Evolutionary conservation across 192 early-diverging fungal genomes (phyloP), one percentile per base, ranked within the genome.

Genomic region (Coemansia sp.): DNA sequence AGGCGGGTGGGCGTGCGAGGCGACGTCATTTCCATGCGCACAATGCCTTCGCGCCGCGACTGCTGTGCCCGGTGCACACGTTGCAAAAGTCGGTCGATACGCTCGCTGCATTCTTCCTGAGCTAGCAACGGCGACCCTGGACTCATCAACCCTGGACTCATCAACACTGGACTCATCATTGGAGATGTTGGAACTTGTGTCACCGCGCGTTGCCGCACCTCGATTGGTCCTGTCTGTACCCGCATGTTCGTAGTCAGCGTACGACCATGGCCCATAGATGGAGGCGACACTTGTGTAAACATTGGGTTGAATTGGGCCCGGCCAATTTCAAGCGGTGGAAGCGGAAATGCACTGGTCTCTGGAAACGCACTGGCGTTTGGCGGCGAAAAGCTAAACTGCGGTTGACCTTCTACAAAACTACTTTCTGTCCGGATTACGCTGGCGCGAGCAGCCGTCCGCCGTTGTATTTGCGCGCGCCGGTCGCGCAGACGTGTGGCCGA

Each of bases 1-100:
- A 77, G 59, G 4, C 75, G 68, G 24, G 67, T 73, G 1, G 67
- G 64, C 43, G 73, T 48, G 23, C 43, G 56, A 2, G 76, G 72
- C 47, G 71, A 53, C 14, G 51, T 25, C 17, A 53, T 17, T 22
- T 53, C 51, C 51, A 53, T 53, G 10, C 51, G 51, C 19, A 53
- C 24, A 7, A 24, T 19, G 22, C 51, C 51, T 23, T 53, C 69
- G 11, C 39, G 43, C 17, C 69, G 22, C 21, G 66, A 55, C 53
- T 64, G 60, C 4, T 49, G 56, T 3, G 65, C 67, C 15, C 73
- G 41, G 22, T 70, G 71, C 27, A 79, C 76, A 3, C 57, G 49
- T 58, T 73, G 64, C 11, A 79, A 38, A 32, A 79, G 64, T 15
- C 61, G 39, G 12, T 79, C 76, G 8, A 79, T 68, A 3, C 67